Evolutionary conservation across 176 grass and related monocot species (phyloP).

Genomic region (Oryza meyeriana): DNA sequence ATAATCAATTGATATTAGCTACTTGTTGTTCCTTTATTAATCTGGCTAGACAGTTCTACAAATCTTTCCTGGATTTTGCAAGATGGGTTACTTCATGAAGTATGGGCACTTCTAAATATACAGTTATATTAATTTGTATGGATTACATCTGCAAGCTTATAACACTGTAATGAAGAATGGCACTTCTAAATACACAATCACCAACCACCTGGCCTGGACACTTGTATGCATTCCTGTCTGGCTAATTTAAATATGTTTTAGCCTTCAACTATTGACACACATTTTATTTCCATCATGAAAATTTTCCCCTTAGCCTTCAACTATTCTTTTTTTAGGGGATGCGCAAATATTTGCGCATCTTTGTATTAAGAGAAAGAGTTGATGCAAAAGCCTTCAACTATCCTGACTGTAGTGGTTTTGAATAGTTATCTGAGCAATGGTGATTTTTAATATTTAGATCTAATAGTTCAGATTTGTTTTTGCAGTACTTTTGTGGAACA

Average conservation of each 20-base stretch:
- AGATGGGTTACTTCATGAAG: too few relatives aligned
- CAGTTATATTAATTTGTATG: neutral
- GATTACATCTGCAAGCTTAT: neutral
- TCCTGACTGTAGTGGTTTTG: neutral
- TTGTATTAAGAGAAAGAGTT: too few relatives aligned
- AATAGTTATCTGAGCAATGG: neutral
- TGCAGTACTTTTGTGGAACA: slow-evolving; percentile 92
- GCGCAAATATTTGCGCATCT: too few relatives aligned
- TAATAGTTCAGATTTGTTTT: slow-evolving; percentile 29
- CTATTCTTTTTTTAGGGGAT: too few relatives aligned
- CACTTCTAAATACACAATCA: neutral
- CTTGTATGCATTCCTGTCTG: neutral
- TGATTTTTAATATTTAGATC: slow-evolving; percentile 24
- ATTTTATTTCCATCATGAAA: slow-evolving; percentile 2
- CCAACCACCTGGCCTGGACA: too few relatives aligned
- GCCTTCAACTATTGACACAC: neutral
- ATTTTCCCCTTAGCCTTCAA: neutral
- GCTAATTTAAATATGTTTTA: slow-evolving; percentile 5
- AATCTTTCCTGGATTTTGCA: neutral
- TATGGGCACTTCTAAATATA: neutral
- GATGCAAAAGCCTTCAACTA: too few relatives aligned
- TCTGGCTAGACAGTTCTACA: neutral
- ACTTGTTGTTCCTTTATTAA: neutral
- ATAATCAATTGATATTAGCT: neutral
- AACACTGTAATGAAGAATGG: neutral